A percentile compares a stretch with the other conserved stretches of the same genome.
phyloP scores from a whole-genome alignment of 169 alveolate genomes.

The Cryptosporidium andersoni region DNA sequence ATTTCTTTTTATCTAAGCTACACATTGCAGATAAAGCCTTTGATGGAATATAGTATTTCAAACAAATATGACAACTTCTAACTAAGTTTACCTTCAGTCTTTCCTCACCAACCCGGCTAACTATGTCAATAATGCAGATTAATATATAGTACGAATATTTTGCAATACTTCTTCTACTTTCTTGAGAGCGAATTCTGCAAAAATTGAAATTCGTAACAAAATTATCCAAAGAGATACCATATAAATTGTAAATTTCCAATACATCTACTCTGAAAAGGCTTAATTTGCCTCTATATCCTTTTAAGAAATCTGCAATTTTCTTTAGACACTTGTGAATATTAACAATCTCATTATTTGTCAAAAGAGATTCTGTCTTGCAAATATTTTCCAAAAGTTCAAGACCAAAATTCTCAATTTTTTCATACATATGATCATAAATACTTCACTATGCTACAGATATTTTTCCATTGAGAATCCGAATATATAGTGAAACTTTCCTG shows the following conservation, averaged over 20 bases:
- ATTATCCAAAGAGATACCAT: constrained; percentile 8
- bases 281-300: constrained; percentile 35
- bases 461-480: no score
- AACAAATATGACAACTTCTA: constrained; percentile 60
- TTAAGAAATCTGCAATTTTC: constrained; percentile 13
- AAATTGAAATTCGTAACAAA: constrained; percentile 51
- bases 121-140: constrained; percentile 30
- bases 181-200: neutral
- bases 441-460: no score
- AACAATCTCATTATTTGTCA: constrained; percentile 10
- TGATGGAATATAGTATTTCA: constrained; percentile 57
- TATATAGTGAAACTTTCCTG: no score
- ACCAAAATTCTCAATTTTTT: no score
- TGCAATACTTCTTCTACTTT: constrained; percentile 54
- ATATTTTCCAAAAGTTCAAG: no score
- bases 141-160: constrained; percentile 54
- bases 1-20: no score
- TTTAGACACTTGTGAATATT: constrained; percentile 39
- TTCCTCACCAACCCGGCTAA: neutral
- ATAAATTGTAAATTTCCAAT: constrained; percentile 1
- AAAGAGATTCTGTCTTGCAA: no score
- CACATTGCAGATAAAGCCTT: constrained; percentile 9
- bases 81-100: constrained; percentile 6
- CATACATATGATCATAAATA: no score
- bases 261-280: constrained; percentile 7